Evolutionary conservation across 805 yeast genomes (phyloP).

Genomic region (Wickerhamomyces silvicola): DNA sequence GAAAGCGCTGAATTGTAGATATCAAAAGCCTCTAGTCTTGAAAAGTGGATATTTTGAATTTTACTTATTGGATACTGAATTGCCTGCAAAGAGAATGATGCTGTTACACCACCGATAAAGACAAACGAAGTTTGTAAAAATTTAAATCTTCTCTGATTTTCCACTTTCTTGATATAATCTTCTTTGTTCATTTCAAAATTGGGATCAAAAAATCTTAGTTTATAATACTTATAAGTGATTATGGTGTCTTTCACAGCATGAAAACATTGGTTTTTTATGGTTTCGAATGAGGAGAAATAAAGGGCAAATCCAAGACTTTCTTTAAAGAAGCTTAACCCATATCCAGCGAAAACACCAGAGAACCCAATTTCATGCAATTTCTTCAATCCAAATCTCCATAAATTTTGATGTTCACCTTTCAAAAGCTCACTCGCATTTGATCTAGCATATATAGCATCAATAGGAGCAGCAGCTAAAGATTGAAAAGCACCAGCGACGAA

Average conservation of each 20-base stretch:
- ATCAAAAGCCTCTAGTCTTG: slow-evolving; percentile 76
- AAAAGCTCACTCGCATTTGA: slow-evolving; percentile 71
- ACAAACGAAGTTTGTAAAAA: slow-evolving; percentile 63
- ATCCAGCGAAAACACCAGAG: slow-evolving; percentile 87
- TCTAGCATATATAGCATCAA: slow-evolving; percentile 84
- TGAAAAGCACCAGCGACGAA: slow-evolving; percentile 81
- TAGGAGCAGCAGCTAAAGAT: slow-evolving; percentile 87
- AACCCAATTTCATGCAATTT: slow-evolving; percentile 71
- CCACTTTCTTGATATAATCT: slow-evolving; percentile 18
- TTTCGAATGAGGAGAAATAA: slow-evolving; percentile 76
- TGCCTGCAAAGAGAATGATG: slow-evolving; percentile 68
- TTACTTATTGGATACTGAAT: slow-evolving; percentile 81
- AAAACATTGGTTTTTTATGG: slow-evolving; percentile 64
- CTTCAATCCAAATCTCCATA: slow-evolving; percentile 70
- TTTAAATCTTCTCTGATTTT: slow-evolving; percentile 27
- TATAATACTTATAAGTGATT: slow-evolving; percentile 35
- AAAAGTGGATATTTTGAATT: slow-evolving; percentile 71
- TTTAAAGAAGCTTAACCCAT: slow-evolving; percentile 66
- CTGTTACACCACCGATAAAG: slow-evolving; percentile 80
- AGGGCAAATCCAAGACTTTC: slow-evolving; percentile 81
- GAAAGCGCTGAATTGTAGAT: slow-evolving; percentile 37
- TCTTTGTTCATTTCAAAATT: slow-evolving; percentile 17
- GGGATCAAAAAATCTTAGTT: slow-evolving; percentile 24
- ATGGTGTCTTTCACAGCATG: slow-evolving; percentile 40
- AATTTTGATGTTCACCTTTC: slow-evolving; percentile 56